Base-by-base conservation (phyloP, 2,329 filamentous ascomycete species). In the Thielaviopsis euricoi region DNA sequence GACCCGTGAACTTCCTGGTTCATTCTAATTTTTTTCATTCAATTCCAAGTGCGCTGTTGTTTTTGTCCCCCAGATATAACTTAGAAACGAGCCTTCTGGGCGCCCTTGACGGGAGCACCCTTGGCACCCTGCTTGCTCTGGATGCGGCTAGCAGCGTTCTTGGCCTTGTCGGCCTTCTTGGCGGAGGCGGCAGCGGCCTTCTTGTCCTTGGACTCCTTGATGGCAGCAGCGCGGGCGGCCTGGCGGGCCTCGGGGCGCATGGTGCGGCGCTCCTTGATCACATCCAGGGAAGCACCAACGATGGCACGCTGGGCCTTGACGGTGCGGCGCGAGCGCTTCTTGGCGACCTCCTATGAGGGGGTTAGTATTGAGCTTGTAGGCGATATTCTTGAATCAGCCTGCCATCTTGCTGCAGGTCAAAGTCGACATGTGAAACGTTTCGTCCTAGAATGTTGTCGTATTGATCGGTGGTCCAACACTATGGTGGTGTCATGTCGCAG, bases 151-250 rank as follows among this genome's bases (percentile, higher is more conserved):
- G 81, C 79, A 78, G 89, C 82, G 71, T 89, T 90, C 87, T 97
- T 97, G 69, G 93, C 93, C 89, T 98, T 98, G 78, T 97, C 90
- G 61, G 88, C 87, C 87, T 97, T 98, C 89, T 97, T 98, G 74
- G 83, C 84, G 73, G 83, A 87, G 76, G 88, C 85, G 63, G 83
- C 81, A 64, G 83, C 89, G 65, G 84, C 78, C 82, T 94, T 95
- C 89, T 97, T 96, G 75, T 95, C 90, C 87, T 98, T 98, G 79
- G 84, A 87, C 73, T 94, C 89, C 82, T 91, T 91, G 79, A 97
- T 90, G 74, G 93, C 91, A 68, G 84, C 79, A 67, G 81, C 78
- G 72, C 93, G 91, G 71, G 89, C 90, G 70, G 93, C 93, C 69
- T 83, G 81, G 74, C 93, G 90, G 73, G 89, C 91, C 81, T 97